Evolutionary conservation across 495 filamentous ascomycete species (phyloP), one percentile per base, ranked within the genome.

Genomic region (Pyrenula aspistea): DNA sequence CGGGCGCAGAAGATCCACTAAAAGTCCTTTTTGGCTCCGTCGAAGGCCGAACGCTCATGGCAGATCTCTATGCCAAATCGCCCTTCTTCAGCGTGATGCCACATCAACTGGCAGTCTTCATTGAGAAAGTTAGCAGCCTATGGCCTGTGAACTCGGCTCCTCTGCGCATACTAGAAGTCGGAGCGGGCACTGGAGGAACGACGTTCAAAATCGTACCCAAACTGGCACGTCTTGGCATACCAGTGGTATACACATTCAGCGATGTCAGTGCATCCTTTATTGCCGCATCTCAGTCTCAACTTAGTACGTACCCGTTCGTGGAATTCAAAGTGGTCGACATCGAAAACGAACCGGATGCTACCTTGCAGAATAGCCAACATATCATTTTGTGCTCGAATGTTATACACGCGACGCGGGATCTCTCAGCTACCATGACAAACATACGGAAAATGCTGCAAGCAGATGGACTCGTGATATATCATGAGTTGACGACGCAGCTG

Each of bases 211-310:
- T 77, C 2, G 63, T 70, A 15, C 65, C 71, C 0, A 52, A 64
- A 2, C 57, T 80, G 12, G 68, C 72, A 1, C 59, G 61, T 0
- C 62, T 73, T 1, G 61, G 60, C 10, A 55, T 74, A 1, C 64
- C 70, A 1, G 65, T 81, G 1, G 67, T 76, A 49, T 83, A 80
- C 48, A 79, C 72, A 0, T 71, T 77, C 49, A 80, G 71, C 0
- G 77, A 80, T 42, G 60, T 79, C 3, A 68, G 74, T 0, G 56
- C 67, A 0, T 74, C 75, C 0, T 61, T 80, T 12, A 65, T 80
- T 0, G 70, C 73, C 0, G 63, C 63, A 1, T 73, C 74, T 0
- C 57, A 68, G 8, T 65, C 64, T 21, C 66, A 60, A 20, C 72
- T 65, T 56, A 73, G 68, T 25, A 25, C 68, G 12, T 77, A 78